Conservation (phyloP, 1,284 basidiomycete species). For the Microbotryum violaceum region DNA sequence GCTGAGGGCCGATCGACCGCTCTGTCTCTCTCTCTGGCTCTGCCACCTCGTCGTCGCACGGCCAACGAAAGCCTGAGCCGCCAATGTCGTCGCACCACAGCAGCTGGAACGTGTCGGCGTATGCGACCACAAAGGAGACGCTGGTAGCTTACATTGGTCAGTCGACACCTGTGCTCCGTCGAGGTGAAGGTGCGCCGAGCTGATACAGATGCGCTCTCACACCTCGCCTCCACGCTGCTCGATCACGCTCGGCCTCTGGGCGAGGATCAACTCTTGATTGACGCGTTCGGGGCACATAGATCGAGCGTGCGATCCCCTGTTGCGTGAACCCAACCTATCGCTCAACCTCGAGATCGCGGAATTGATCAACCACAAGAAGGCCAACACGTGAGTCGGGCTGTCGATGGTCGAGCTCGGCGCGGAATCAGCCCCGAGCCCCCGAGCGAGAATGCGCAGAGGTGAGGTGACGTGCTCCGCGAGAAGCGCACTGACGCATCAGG, state of each 20-base stretch:
- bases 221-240: neutral
- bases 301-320: slow-evolving; percentile 78
- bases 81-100: too few species aligned
- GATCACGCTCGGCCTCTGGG: neutral
- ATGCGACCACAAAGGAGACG: slow-evolving; percentile 10
- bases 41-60: too few species aligned
- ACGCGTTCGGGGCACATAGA: slow-evolving; percentile 38
- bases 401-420: neutral
- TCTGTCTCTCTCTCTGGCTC: too few species aligned
- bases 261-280: neutral
- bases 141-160: slow-evolving; percentile 23
- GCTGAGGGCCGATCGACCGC: too few species aligned
- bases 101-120: too few species aligned
- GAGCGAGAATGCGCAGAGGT: too few species aligned
- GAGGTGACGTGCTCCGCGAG: neutral
- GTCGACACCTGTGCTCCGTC: neutral
- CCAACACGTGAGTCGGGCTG: slow-evolving; percentile 69
- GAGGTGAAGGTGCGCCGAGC: neutral
- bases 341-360: slow-evolving; percentile 81
- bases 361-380: slow-evolving; percentile 82
- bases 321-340: slow-evolving; percentile 83
- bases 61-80: too few species aligned
- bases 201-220: neutral
- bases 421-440: too few species aligned
- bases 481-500: neutral